Evolutionary conservation across 352 stramenopile species (phyloP).

Genomic region (Globisporangium spinosum): DNA sequence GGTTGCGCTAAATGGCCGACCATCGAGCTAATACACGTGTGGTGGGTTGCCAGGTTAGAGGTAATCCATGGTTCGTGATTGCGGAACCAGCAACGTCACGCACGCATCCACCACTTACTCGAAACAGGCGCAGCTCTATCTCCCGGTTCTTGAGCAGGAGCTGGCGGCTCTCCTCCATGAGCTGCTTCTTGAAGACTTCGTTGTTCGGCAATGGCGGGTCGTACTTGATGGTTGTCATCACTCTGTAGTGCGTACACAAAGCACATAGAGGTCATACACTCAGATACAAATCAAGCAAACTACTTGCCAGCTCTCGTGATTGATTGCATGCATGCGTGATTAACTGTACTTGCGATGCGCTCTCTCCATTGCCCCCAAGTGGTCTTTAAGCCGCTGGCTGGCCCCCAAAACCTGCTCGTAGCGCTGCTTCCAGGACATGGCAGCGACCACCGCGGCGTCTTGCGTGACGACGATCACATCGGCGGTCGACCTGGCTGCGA

Average conservation of each 20-base stretch:
- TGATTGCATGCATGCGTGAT: not conserved
- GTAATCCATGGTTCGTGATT: too few species aligned
- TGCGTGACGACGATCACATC: constrained; percentile 37
- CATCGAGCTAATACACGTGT: not conserved
- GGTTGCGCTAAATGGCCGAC: not conserved
- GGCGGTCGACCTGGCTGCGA: constrained; percentile 10
- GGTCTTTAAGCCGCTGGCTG: constrained; percentile 34
- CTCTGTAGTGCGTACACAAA: constrained; percentile 14
- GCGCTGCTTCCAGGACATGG: constrained; percentile 37
- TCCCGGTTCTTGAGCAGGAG: constrained; percentile 31
- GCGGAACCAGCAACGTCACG: too few species aligned
- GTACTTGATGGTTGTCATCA: constrained; percentile 52
- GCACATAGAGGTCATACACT: not conserved
- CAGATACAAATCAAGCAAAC: not conserved
- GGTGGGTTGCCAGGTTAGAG: too few species aligned
- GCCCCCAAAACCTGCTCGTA: constrained; percentile 32
- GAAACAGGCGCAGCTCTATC: constrained; percentile 41
- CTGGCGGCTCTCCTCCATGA: constrained; percentile 58
- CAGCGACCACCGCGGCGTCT: constrained; percentile 22
- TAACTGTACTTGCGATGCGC: constrained; percentile 33
- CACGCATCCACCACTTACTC: constrained; percentile 19
- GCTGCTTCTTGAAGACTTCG: constrained; percentile 54
- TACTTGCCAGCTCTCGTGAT: constrained; percentile 12
- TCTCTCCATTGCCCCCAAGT: constrained; percentile 28
- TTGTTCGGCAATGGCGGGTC: constrained; percentile 57